Conservation (phyloP, 352 stramenopile genomes). For the Elongisporangium prolatum region DNA sequence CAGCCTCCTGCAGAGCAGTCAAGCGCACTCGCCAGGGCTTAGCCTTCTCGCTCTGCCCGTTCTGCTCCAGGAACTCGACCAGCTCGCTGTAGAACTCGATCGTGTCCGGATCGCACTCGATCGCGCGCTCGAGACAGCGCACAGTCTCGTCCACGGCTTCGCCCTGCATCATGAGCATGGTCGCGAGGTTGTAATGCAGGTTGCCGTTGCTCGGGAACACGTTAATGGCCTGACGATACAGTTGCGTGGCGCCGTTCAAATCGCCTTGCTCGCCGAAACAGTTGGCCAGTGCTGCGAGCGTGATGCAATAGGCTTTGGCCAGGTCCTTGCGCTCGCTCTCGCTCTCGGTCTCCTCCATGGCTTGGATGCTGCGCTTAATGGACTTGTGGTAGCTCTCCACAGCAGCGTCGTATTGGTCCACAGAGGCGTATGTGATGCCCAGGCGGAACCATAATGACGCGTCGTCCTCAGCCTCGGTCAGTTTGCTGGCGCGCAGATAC, state of each 20-base stretch:
- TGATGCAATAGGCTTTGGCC: conserved; percentile 42
- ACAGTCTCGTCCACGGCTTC: conserved; percentile 19
- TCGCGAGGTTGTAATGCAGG: conserved; percentile 66
- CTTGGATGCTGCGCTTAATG: conserved; percentile 18
- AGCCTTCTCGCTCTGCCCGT: conserved; percentile 18
- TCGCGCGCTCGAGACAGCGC: conserved; percentile 35
- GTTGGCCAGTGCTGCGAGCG: conserved; percentile 49
- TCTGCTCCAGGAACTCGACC: conserved; percentile 28
- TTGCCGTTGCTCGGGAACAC: conserved; percentile 42
- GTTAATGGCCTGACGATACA: conserved; percentile 36
- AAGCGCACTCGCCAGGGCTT: conserved; percentile 8
- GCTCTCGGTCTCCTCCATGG: conserved; percentile 10
- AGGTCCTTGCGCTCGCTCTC: conserved; percentile 14
- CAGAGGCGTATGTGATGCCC: conserved; percentile 27
- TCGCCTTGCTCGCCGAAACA: conserved; percentile 49
- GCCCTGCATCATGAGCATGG: conserved; percentile 48
- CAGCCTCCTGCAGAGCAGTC: background rate
- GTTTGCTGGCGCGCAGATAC: conserved; percentile 30
- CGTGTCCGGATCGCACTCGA: conserved; percentile 33
- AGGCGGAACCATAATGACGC: conserved; percentile 54
- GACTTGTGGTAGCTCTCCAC: conserved; percentile 30
- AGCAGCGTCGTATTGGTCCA: conserved; percentile 28
- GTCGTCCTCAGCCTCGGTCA: conserved; percentile 24
- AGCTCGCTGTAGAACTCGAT: conserved; percentile 50
- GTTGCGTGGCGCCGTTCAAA: conserved; percentile 33